Base-by-base conservation (phyloP, 345 rosid genomes). In the Populus ilicifolia region DNA sequence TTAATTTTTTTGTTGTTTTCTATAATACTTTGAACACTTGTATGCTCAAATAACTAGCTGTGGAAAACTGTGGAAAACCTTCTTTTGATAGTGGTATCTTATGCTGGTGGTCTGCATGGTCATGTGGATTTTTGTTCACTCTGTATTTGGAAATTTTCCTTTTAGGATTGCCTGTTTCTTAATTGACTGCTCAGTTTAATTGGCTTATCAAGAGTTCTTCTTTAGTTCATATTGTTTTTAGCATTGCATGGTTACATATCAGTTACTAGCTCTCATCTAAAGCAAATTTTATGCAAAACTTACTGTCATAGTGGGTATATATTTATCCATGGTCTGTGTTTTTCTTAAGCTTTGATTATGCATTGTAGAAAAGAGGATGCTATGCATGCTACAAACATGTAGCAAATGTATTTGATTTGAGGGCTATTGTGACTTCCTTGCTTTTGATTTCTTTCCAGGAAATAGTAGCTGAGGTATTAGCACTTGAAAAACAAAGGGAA, bases 401-500 rank as follows among this genome's bases (percentile, higher is more conserved):
- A 62, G 59, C 5, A 3, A 70, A 18, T 56, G 29, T 6, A 29
- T 30, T 79, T 35, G 29, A 70, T 33, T 70, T 16, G 18, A 29
- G 71, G 59, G 35, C 39, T 61, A 80, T 68, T 62, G 46, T 72
- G 67, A 74, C 5, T 41, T 79, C 36, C 63, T 79, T 69, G 66
- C 63, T 68, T 68, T 41, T 77, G 44, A 73, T 33, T 52, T 43
- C 21, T 70, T 66, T 83, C 72, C 92, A 96, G 99, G 98, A 93
- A 90, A 78, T 93, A 76, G 81, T 81, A 80, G 88, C 91, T 78
- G 99, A 93, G 87, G 89, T 96, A 81, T 76, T 88, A 73, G 89
- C 83, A 80, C 87, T 92, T 73, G 98, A 89, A 83, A 91, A 88
- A 79, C 86, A 92, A 86, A 91, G 97, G 84, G 90, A 92, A 82